These are phyloP conservation scores for Neofusicoccum umdonicola DNA, from an alignment of 2,329 filamentous ascomycete species.

Conservation along the genomic window DNA sequence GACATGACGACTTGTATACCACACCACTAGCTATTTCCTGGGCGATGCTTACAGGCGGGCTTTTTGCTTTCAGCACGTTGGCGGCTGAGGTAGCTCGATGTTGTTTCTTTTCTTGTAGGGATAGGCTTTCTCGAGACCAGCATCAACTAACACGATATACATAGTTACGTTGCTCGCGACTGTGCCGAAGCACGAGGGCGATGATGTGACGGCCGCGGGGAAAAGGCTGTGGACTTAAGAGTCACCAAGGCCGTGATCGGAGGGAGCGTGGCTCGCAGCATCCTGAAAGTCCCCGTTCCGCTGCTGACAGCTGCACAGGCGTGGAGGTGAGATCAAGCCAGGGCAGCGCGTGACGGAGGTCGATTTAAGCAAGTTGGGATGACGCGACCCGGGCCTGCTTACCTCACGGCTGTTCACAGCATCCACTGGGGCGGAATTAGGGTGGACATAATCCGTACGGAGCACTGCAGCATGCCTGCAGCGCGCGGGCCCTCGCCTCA, in stretches of 20 bases:
- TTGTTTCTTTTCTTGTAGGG: not conserved
- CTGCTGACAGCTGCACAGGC: too few species aligned
- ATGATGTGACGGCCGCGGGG: not conserved
- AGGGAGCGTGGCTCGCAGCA: not conserved
- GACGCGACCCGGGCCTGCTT: too few species aligned
- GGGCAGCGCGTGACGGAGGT: not conserved
- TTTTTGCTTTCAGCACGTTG: not conserved
- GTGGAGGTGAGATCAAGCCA: not conserved
- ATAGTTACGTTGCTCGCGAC: not conserved
- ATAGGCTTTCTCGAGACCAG: not conserved
- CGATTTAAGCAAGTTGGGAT: not conserved
- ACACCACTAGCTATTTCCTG: not conserved
- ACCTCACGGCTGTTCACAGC: too few species aligned
- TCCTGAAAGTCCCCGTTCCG: not conserved
- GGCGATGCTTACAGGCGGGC: not conserved
- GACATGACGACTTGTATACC: conserved; percentile 12
- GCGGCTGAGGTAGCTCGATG: not conserved
- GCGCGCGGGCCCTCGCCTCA: not conserved
- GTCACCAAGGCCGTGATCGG: not conserved
- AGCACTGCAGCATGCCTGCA: too few species aligned
- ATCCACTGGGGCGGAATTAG: not conserved
- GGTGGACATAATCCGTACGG: not conserved
- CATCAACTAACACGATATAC: conserved; percentile 4
- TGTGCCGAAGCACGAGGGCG: not conserved
- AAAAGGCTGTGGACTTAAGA: too few species aligned